Evolutionary conservation across 345 rosid species (phyloP), one percentile per base, ranked within the genome.

Genomic region (Camelina neglecta): DNA sequence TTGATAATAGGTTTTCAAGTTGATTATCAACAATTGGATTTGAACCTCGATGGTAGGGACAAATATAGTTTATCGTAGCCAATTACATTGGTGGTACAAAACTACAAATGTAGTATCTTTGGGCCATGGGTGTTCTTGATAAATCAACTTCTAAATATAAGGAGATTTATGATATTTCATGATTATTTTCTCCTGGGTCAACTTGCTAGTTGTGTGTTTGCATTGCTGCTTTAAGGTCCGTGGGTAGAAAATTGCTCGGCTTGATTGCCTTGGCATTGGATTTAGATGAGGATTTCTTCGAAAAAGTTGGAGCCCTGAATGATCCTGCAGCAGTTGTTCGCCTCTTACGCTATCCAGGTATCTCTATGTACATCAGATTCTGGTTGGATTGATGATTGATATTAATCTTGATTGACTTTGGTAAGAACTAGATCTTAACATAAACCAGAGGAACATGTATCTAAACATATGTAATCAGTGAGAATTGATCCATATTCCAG

Each of bases 291-390:
- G 77, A 86, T 81, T 89, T 85, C 81, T 92, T 95, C 53, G 80
- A 80, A 71, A 80, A 81, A 81, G 55, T 88, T 7, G 96, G 93
- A 56, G 96, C 91, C 31, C 60, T 83, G 83, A 76, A 76, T 66
- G 69, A 62, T 26, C 87, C 95, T 41, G 0, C 63, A 6, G 67
- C 82, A 26, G 74, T 85, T 77, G 85, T 90, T 75, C 91, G 93
- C 51, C 88, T 92, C 44, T 81, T 95, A 69, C 90, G 76, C 71
- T 92, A 95, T 88, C 94, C 97, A 81, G 96, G 99, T 92, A 64
- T 50, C 21, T 63, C 21, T 63, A 41, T 47, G 20, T 20, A 45
- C 36, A 7, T 72, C 45, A 24, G 8, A 10, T 21, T 47, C n/a
- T 62, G 39, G 62, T 51, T 60, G 18, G 12, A 2, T 41, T 38